Conservation (phyloP, 805 yeast genomes). For the Teunomyces gatunensis region DNA sequence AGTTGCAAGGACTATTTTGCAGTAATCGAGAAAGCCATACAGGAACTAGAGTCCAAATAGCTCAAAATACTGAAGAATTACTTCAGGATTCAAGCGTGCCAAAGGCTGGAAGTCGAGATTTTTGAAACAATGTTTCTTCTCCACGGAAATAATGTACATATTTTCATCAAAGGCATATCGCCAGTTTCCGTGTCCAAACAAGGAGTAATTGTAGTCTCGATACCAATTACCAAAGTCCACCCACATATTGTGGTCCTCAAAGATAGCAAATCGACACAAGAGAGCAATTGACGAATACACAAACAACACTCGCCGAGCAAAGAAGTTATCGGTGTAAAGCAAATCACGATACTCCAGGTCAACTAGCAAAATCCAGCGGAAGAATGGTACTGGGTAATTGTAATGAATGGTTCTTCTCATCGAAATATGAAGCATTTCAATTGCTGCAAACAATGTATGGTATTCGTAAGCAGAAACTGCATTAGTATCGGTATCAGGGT, state of each 20-base stretch:
- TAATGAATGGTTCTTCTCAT: conserved; percentile 11
- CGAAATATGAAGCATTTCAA: conserved; percentile 13
- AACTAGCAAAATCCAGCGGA: conserved; percentile 22
- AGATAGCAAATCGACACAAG: conserved; percentile 20
- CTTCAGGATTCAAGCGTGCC: conserved; percentile 5
- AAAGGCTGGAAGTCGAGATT: neutral
- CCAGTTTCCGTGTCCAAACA: conserved; percentile 12
- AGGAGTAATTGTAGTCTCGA: conserved; percentile 10
- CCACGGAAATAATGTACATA: conserved; percentile 6
- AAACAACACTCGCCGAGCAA: conserved; percentile 26
- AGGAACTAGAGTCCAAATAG: neutral
- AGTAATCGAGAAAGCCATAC: neutral
- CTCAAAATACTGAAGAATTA: neutral
- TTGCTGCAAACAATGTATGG: conserved; percentile 3
- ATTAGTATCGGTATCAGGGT: neutral
- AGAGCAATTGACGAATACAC: conserved; percentile 18
- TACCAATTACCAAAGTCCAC: conserved; percentile 22
- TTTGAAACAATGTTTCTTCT: neutral
- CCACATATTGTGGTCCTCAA: conserved; percentile 26
- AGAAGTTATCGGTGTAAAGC: conserved; percentile 18
- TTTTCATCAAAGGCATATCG: conserved; percentile 10
- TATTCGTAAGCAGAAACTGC: neutral
- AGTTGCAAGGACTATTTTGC: neutral
- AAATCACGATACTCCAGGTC: conserved; percentile 15
- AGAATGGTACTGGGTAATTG: conserved; percentile 32